A percentile compares a stretch with the other conserved stretches of the same genome.
These are phyloP conservation scores for Neurospora intermedia DNA, from an alignment of 495 filamentous ascomycete genomes.

Conservation along the genomic window DNA sequence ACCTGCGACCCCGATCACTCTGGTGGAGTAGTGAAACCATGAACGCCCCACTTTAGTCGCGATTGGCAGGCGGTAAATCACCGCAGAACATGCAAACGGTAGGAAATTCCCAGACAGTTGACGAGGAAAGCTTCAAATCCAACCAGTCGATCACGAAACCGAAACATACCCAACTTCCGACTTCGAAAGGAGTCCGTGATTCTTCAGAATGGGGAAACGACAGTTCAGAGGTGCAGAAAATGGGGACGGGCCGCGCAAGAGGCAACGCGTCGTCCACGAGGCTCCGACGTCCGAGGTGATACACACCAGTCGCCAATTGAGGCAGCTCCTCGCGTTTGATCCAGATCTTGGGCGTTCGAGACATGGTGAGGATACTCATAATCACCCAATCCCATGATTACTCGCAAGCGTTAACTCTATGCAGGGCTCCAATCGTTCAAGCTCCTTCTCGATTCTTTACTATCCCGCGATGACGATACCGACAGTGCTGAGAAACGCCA, in stretches of 20 bases:
- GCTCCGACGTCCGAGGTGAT: slow-evolving; percentile 45
- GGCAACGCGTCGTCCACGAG: slow-evolving; percentile 31
- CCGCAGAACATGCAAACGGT: slow-evolving; percentile 12
- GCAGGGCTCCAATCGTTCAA: slow-evolving; percentile 69
- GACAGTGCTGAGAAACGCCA: slow-evolving; percentile 22
- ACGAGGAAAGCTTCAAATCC: background rate
- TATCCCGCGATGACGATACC: slow-evolving; percentile 37
- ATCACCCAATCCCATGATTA: background rate
- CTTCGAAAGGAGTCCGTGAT: background rate
- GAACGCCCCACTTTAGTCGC: slow-evolving; percentile 7
- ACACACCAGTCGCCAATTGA: slow-evolving; percentile 47
- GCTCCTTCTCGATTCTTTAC: slow-evolving; percentile 56
- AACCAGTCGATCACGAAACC: background rate
- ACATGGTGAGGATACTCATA: slow-evolving; percentile 47
- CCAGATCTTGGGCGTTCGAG: slow-evolving; percentile 50
- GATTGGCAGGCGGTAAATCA: slow-evolving; percentile 16
- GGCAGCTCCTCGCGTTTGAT: slow-evolving; percentile 52
- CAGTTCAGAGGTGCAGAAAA: slow-evolving; percentile 22
- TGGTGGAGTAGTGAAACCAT: background rate
- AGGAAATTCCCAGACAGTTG: slow-evolving; percentile 8
- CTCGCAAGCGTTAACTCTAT: background rate
- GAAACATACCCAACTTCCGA: background rate
- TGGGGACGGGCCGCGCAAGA: slow-evolving; percentile 18
- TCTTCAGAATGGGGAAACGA: slow-evolving; percentile 30
- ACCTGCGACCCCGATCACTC: background rate